These are phyloP conservation scores for Apium graveolens DNA, from an alignment of 129 eudicot species.

Conservation along the genomic window DNA sequence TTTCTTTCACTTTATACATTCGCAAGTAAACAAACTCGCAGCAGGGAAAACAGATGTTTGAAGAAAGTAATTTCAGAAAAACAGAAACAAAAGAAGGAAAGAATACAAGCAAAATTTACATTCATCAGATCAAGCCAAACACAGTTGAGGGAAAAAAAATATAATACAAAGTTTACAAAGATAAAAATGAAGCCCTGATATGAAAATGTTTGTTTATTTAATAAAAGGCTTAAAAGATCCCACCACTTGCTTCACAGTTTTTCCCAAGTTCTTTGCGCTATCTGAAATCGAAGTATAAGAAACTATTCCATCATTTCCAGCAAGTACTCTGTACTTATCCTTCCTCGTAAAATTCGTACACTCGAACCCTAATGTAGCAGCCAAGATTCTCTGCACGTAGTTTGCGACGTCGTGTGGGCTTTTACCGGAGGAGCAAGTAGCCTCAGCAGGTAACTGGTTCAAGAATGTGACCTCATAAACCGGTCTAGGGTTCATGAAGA, in stretches of 20 bases:
- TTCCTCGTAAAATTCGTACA: slow-evolving; percentile 86
- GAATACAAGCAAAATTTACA: neutral
- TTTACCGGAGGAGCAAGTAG: slow-evolving; percentile 86
- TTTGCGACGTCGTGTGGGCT: slow-evolving; percentile 93
- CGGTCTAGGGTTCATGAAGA: slow-evolving; percentile 87
- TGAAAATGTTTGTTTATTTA: neutral
- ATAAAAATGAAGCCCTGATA: neutral
- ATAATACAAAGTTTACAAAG: neutral
- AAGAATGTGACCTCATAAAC: slow-evolving; percentile 70
- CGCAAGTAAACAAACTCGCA: too few relatives aligned
- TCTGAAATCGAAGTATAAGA: slow-evolving; percentile 30
- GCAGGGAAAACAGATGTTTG: too few relatives aligned
- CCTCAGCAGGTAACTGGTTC: slow-evolving; percentile 75
- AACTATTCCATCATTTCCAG: slow-evolving; percentile 92
- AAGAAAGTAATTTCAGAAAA: too few relatives aligned
- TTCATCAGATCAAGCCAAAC: neutral
- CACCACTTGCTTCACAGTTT: slow-evolving; percentile 39
- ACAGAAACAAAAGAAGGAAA: neutral
- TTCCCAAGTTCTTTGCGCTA: slow-evolving; percentile 39
- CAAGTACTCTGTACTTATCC: slow-evolving; percentile 86
- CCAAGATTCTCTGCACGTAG: slow-evolving; percentile 85
- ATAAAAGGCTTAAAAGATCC: slow-evolving; percentile 52
- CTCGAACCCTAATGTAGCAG: slow-evolving; percentile 83
- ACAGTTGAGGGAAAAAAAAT: neutral
- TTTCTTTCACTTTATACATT: too few relatives aligned